Evolutionary conservation across 1,284 basidiomycete species (phyloP).

Genomic region (Rhizopogon hawkerae): DNA sequence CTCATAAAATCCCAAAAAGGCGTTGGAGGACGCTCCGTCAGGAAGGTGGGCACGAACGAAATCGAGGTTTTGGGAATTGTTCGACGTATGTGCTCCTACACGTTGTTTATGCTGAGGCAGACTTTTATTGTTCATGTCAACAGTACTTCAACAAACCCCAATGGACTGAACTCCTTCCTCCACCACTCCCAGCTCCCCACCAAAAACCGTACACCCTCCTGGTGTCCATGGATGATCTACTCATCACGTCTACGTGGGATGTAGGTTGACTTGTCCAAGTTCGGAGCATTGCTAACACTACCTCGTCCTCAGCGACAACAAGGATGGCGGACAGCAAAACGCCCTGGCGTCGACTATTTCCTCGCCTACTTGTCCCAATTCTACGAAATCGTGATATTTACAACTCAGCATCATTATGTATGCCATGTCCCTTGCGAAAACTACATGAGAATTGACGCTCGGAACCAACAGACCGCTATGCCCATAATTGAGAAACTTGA

Average conservation of each 20-base stretch:
- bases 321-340: constrained; percentile 88
- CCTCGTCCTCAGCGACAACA: constrained; percentile 53
- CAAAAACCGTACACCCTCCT: constrained; percentile 90
- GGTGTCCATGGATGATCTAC: constrained; percentile 86
- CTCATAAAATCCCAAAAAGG: constrained; percentile 9
- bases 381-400: constrained; percentile 97
- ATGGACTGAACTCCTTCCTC: constrained; percentile 87
- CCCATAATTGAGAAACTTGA: constrained; percentile 95
- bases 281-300: neutral
- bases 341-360: constrained; percentile 97
- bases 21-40: constrained; percentile 44
- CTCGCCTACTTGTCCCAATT: constrained; percentile 94
- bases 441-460: neutral
- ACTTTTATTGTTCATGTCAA: neutral
- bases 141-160: constrained; percentile 89
- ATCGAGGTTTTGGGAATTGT: constrained; percentile 50
- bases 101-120: neutral
- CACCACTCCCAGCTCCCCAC: constrained; percentile 76
- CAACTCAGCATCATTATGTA: constrained; percentile 84
- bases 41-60: constrained; percentile 56
- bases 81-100: constrained; percentile 42
- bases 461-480: constrained; percentile 59
- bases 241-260: constrained; percentile 92
- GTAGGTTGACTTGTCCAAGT: constrained; percentile 41
- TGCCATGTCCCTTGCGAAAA: constrained; percentile 25